phyloP scores from a whole-genome alignment of 164 flowering plant species.

The Cinnamomum micranthum region DNA sequence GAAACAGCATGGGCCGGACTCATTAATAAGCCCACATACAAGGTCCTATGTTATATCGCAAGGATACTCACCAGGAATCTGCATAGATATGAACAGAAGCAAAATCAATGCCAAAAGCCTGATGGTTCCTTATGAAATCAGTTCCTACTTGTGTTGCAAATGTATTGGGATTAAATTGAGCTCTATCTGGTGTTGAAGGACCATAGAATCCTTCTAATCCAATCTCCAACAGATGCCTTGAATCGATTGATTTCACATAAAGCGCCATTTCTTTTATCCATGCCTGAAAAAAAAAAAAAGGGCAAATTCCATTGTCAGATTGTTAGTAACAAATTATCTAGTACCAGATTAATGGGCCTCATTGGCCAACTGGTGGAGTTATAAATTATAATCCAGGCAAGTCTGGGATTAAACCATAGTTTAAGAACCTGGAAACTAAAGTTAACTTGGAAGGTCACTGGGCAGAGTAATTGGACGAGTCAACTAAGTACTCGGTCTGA shows the following conservation, averaged over 20 bases:
- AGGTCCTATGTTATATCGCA: background rate
- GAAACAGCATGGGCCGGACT: no score
- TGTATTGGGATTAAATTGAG: conserved; percentile 68
- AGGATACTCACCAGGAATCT: conserved; percentile 64
- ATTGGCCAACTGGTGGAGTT: background rate
- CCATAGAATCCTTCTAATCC: conserved; percentile 95
- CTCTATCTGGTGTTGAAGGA: conserved; percentile 60
- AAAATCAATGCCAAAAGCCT: conserved; percentile 75
- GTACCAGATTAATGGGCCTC: background rate
- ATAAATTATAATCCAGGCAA: no score
- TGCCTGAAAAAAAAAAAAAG: conserved; percentile 24
- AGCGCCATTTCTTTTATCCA: conserved; percentile 92
- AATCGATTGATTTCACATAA: conserved; percentile 68
- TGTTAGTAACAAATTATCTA: background rate
- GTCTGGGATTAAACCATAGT: background rate
- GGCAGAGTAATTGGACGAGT: no score
- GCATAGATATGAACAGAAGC: conserved; percentile 86
- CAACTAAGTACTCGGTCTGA: no score
- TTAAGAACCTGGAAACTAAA: no score
- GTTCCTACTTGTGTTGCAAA: conserved; percentile 79
- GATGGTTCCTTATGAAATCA: conserved; percentile 82
- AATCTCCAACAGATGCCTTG: conserved; percentile 71
- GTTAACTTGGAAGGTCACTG: no score
- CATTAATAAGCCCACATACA: no score
- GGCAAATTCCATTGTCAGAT: background rate